Percentiles rank a stretch among this genome's conserved stretches.
phyloP scores from a whole-genome alignment of 192 early-diverging fungal genomes.

The Spizellomyces sp. region DNA sequence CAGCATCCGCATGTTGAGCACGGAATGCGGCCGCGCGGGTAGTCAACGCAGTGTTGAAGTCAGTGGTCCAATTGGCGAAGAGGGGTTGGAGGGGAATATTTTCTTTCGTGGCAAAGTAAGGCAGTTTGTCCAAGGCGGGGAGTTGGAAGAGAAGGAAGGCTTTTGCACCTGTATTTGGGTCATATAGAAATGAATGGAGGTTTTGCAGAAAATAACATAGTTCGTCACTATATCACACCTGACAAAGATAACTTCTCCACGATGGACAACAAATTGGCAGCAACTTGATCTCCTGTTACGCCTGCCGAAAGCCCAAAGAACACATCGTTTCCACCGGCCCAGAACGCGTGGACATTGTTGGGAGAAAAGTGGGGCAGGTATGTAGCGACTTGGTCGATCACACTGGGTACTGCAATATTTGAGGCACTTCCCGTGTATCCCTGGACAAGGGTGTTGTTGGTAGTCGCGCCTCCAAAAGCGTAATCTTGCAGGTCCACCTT shows the following conservation, averaged over 20 bases:
- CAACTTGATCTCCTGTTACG: constrained; percentile 14
- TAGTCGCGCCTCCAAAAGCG: constrained; percentile 27
- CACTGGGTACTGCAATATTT: constrained; percentile 13
- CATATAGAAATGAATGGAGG: too few relatives aligned
- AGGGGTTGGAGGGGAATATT: constrained; percentile 14
- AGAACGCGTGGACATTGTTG: constrained; percentile 1
- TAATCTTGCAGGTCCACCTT: not conserved
- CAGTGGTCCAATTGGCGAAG: constrained; percentile 21
- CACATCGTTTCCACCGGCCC: constrained; percentile 26
- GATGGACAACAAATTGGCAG: constrained; percentile 5
- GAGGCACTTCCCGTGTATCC: constrained; percentile 25
- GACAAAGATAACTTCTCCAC: constrained; percentile 9
- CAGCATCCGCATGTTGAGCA: not conserved
- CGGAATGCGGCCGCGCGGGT: not conserved
- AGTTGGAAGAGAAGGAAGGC: constrained; percentile 4
- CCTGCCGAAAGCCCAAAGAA: constrained; percentile 23
- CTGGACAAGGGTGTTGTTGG: constrained; percentile 5
- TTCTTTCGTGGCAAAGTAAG: constrained; percentile 14
- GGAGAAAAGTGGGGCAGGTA: constrained; percentile 8
- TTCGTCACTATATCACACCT: too few relatives aligned
- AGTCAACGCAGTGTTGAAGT: constrained; percentile 2
- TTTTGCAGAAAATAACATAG: too few relatives aligned
- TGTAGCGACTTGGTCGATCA: constrained; percentile 21
- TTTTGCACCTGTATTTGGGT: not conserved
- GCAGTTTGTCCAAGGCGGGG: constrained; percentile 10